Percentiles rank a stretch among this genome's conserved stretches.
Conservation (phyloP, 345 rosid species). For the Bruguiera sexangula region DNA sequence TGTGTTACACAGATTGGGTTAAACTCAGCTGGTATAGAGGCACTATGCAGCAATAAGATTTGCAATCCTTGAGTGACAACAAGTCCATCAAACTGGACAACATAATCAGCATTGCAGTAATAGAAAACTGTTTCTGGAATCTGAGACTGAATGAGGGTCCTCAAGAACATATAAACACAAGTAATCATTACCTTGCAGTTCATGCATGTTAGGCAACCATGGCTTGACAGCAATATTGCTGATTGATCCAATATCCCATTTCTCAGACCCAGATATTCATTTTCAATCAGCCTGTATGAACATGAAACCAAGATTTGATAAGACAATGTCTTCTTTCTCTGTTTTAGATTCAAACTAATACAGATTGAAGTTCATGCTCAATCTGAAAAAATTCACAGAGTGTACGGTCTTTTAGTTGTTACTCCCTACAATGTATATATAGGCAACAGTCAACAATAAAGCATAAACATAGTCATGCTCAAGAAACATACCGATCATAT, state of each 20-base stretch:
- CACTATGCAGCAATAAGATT: not conserved
- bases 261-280: slow-evolving; percentile 78
- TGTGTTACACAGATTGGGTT: not conserved
- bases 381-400: too few relatives aligned
- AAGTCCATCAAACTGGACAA: slow-evolving; percentile 4
- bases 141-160: not conserved
- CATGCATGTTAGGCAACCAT: slow-evolving; percentile 79
- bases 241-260: slow-evolving; percentile 98
- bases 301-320: slow-evolving; percentile 3
- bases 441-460: not conserved
- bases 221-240: slow-evolving; percentile 78
- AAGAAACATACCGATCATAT: slow-evolving; percentile 59
- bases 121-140: not conserved
- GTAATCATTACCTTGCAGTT: slow-evolving; percentile 72
- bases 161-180: not conserved
- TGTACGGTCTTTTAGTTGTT: too few relatives aligned
- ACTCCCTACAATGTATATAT: not conserved
- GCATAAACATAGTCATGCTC: not conserved
- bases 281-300: slow-evolving; percentile 75
- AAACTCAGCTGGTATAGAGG: not conserved
- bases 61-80: not conserved
- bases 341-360: too few relatives aligned
- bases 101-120: not conserved
- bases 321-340: not conserved
- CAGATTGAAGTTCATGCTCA: too few relatives aligned